Conservation (phyloP, 768 basidiomycete species). For the Boletellus ananas region DNA sequence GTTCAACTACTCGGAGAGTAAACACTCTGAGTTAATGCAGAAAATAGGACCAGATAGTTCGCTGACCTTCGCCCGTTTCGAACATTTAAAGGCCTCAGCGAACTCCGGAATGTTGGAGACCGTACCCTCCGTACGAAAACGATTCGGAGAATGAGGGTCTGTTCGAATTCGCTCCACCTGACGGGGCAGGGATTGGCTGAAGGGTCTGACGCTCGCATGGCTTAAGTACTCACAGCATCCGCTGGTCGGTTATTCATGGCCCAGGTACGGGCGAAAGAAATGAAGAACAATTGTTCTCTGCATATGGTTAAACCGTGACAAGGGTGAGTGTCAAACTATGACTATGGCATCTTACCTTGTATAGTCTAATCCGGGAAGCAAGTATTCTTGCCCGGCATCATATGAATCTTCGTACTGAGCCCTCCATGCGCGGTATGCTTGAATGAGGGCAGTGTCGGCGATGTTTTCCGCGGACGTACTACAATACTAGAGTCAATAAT, state of each 20-base stretch:
- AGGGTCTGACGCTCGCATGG: not conserved
- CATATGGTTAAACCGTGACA: not conserved
- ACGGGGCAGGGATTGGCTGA: not conserved
- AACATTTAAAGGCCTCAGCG: slow-evolving; percentile 81
- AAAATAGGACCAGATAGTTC: not conserved
- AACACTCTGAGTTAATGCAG: not conserved
- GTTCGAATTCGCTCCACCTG: slow-evolving; percentile 77
- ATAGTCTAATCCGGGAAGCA: slow-evolving; percentile 77
- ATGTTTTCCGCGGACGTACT: slow-evolving; percentile 93
- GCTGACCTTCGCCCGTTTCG: slow-evolving; percentile 67
- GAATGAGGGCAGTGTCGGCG: slow-evolving; percentile 79
- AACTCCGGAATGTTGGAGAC: slow-evolving; percentile 86
- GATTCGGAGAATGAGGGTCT: slow-evolving; percentile 83
- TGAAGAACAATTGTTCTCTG: slow-evolving; percentile 93
- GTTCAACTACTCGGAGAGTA: slow-evolving; percentile 52
- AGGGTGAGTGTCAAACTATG: not conserved
- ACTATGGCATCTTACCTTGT: slow-evolving; percentile 48
- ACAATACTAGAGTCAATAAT: slow-evolving; percentile 12
- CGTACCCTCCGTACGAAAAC: slow-evolving; percentile 82
- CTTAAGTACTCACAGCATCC: slow-evolving; percentile 52
- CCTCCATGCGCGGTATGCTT: slow-evolving; percentile 92
- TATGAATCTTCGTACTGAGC: slow-evolving; percentile 61
- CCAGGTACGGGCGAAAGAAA: slow-evolving; percentile 88
- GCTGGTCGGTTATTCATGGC: slow-evolving; percentile 76
- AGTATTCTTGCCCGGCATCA: slow-evolving; percentile 57